These are phyloP conservation scores for Naegleria lovaniensis DNA, from an alignment of 208 protist species.

Conservation along the genomic window DNA sequence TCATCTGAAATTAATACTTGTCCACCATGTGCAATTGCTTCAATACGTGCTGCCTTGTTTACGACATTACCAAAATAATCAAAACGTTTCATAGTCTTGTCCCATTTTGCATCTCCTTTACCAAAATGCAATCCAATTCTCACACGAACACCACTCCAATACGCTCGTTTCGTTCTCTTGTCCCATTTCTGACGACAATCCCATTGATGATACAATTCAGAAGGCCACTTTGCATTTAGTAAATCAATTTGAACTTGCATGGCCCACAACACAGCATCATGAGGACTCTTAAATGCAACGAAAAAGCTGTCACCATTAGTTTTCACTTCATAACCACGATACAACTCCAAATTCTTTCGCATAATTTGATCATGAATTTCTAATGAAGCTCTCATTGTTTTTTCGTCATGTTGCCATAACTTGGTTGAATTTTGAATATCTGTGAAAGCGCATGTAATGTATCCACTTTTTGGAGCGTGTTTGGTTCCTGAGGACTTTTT, in stretches of 20 bases:
- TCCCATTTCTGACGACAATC: background rate
- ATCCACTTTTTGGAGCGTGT: background rate
- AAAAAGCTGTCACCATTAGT: slow-evolving; percentile 70
- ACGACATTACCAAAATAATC: slow-evolving; percentile 41
- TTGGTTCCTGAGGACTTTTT: background rate
- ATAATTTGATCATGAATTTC: slow-evolving; percentile 62
- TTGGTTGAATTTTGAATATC: slow-evolving; percentile 67
- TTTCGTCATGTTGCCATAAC: slow-evolving; percentile 60
- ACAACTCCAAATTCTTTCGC: slow-evolving; percentile 56
- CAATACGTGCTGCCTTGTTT: slow-evolving; percentile 35
- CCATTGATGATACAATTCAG: background rate
- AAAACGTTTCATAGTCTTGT: slow-evolving; percentile 14
- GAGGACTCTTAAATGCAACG: slow-evolving; percentile 58
- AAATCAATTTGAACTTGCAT: slow-evolving; percentile 28
- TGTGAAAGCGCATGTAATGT: slow-evolving; percentile 55
- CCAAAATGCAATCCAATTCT: slow-evolving; percentile 39
- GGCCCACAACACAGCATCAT: slow-evolving; percentile 45
- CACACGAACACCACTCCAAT: slow-evolving; percentile 31
- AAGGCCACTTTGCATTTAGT: slow-evolving; percentile 33
- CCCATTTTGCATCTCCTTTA: background rate
- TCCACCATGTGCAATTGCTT: slow-evolving; percentile 30
- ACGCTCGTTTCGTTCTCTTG: background rate
- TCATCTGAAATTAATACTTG: slow-evolving; percentile 25
- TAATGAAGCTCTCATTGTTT: slow-evolving; percentile 56
- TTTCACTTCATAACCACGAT: slow-evolving; percentile 51